phyloP scores from a whole-genome alignment of 2,329 filamentous ascomycete species.

The Bretziella fagacearum region DNA sequence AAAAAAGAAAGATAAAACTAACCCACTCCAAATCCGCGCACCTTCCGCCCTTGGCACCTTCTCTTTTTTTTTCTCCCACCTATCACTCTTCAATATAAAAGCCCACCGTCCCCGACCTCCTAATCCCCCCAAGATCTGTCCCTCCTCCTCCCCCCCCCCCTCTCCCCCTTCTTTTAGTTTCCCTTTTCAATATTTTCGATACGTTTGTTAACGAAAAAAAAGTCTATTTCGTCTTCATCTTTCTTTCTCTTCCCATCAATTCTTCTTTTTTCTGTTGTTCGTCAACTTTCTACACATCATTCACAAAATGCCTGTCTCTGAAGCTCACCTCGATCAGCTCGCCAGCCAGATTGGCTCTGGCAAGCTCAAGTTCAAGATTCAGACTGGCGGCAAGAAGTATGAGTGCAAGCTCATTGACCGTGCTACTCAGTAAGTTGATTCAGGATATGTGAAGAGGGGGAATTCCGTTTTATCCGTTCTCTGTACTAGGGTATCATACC shows the following conservation, averaged over 20 bases:
- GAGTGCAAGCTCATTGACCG: conserved; percentile 29
- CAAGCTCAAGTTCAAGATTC: conserved; percentile 31
- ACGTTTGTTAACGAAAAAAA: background rate
- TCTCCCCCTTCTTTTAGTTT: conserved; percentile 4
- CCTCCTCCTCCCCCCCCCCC: too few species aligned
- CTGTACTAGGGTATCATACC: background rate
- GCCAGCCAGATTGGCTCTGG: conserved; percentile 23
- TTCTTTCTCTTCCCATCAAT: conserved; percentile 4
- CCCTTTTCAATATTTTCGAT: conserved; percentile 2
- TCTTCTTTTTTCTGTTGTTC: conserved; percentile 1
- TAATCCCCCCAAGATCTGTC: background rate
- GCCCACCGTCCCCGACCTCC: background rate
- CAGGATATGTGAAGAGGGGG: too few species aligned
- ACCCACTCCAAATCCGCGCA: background rate
- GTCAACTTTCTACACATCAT: conserved; percentile 15
- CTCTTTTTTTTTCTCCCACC: background rate
- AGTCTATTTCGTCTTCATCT: conserved; percentile 4
- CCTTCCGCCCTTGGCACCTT: background rate
- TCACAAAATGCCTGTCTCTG: conserved; percentile 10
- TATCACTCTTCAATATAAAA: background rate
- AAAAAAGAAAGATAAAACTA: too few species aligned
- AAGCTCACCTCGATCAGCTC: conserved; percentile 15
- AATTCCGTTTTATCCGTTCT: too few species aligned
- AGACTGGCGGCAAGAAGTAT: conserved; percentile 25
- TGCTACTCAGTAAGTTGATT: conserved; percentile 26